Base-by-base conservation (phyloP, 2,329 filamentous ascomycete genomes). In the Septoria petroselini region DNA sequence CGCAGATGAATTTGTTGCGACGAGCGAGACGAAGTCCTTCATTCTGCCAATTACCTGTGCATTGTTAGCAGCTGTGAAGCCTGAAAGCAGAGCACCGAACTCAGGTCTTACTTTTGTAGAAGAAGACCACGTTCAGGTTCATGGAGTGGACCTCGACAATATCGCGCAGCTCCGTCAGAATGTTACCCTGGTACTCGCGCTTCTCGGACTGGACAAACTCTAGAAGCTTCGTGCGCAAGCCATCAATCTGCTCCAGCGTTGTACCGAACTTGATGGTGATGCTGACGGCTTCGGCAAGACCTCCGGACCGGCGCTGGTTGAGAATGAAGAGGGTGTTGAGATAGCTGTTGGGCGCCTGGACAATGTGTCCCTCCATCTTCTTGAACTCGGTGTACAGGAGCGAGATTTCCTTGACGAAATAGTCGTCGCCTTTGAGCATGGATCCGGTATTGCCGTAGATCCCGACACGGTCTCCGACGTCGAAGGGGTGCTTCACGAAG, bases 41-140 rank as follows among this genome's bases (percentile, higher is more conserved):
- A 66, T 96, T 96, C 67, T 97, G 91, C 81, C 87, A 96, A 68
- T 91, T 96, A n/a, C n/a, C n/a, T n/a, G n/a, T n/a, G n/a, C n/a
- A n/a, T n/a, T n/a, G n/a, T n/a, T n/a, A n/a, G n/a, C n/a, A n/a
- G n/a, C n/a, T n/a, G n/a, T n/a, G n/a, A n/a, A n/a, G n/a, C n/a
- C n/a, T n/a, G n/a, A n/a, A n/a, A n/a, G n/a, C n/a, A n/a, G n/a
- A n/a, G n/a, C n/a, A n/a, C n/a, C n/a, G n/a, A n/a, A n/a, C n/a
- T n/a, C n/a, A n/a, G n/a, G n/a, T n/a, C n/a, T n/a, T n/a, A n/a
- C n/a, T n/a, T n/a, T 96, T 96, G 79, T 96, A 95, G 76, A 96
- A 96, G 75, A 95, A 95, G 63, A 96, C 84, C 49, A 97, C 83
- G 69, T 95, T 96, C 64, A 96, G 79, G 3, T 84, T 90, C 64